Conservation (phyloP, 495 filamentous ascomycete species). For the Penicillium herquei region DNA sequence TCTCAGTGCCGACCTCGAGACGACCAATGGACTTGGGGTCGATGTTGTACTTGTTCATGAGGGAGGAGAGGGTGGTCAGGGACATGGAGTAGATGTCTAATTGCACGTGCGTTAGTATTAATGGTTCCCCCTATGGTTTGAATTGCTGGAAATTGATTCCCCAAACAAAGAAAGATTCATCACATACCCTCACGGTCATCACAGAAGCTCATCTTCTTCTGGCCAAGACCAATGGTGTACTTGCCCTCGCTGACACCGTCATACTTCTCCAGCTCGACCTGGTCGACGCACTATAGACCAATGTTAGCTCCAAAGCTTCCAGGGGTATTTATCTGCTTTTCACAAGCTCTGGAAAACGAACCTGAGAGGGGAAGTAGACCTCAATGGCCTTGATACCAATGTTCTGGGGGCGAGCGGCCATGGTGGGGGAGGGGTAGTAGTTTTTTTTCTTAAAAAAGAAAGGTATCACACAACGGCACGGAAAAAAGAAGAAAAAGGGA, state of each 20-base stretch:
- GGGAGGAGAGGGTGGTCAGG: slow-evolving; percentile 83
- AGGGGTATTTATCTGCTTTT: neutral
- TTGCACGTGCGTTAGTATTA: neutral
- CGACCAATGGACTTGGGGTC: slow-evolving; percentile 87
- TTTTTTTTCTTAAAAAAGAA: slow-evolving; percentile 3
- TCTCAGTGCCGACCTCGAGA: slow-evolving; percentile 97
- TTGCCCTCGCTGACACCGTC: slow-evolving; percentile 93
- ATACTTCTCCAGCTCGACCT: slow-evolving; percentile 94
- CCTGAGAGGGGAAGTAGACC: slow-evolving; percentile 96
- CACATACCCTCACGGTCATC: slow-evolving; percentile 93
- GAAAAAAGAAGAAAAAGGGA: slow-evolving; percentile 4
- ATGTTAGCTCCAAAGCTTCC: slow-evolving; percentile 20
- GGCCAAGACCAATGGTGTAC: slow-evolving; percentile 98
- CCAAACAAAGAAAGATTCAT: neutral
- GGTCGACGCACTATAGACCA: slow-evolving; percentile 81
- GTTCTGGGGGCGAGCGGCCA: slow-evolving; percentile 89
- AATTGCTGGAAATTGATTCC: neutral
- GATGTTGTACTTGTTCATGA: slow-evolving; percentile 90
- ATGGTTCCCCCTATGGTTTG: neutral
- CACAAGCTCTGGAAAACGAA: slow-evolving; percentile 27
- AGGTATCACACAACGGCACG: slow-evolving; percentile 1
- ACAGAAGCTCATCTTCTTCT: slow-evolving; percentile 99
- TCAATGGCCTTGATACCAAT: slow-evolving; percentile 99
- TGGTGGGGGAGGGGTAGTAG: slow-evolving; percentile 46
- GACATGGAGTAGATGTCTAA: slow-evolving; percentile 97